Base-by-base conservation (phyloP, 768 basidiomycete genomes). In the Trametes cinnabarina region DNA sequence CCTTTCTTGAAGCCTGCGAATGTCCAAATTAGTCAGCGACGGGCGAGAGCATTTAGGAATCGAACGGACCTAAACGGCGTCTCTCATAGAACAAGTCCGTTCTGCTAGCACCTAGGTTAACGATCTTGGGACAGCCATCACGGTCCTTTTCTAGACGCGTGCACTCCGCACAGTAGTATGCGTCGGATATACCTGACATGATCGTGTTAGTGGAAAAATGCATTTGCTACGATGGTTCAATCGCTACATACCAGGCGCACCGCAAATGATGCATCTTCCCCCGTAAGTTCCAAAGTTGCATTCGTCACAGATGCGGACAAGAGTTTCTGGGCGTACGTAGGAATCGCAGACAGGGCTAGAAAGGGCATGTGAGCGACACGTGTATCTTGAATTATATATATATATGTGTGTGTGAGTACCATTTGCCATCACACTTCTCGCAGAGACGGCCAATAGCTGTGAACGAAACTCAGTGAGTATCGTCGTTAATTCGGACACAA, bases 371-470 rank as follows among this genome's bases (percentile, higher is more conserved):
- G 44, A 47, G 20, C 15, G 5, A 6, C n/a, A 50, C 11, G 23
- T 23, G 12, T 17, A 22, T 3, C 11, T 30, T 3, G 41, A 25
- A 4, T 11, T 12, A 25, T 42, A 28, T 22, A 15, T 42, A 10
- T 12, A 70, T 87, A n/a, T n/a, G n/a, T n/a, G n/a, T n/a, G n/a
- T n/a, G n/a, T n/a, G n/a, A n/a, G 60, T 66, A 97, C 96, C 97
- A 99, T 86, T 98, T 98, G 49, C 97, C 97, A 71, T 99, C 97
- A 69, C 95, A 98, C 73, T 98, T 98, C 76, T 99, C 97, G 73
- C 97, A 99, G 51, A 98, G 82, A 66, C 97, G 90, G 41, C 97
- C 97, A 66, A 98, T 97, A 46, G 97, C 97, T 97, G 65, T 15
- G 19, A 44, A 20, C 55, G 30, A 28, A 35, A 35, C 28, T 55